Conservation (phyloP, 2,329 filamentous ascomycete species). For the Fusarium sp. region DNA sequence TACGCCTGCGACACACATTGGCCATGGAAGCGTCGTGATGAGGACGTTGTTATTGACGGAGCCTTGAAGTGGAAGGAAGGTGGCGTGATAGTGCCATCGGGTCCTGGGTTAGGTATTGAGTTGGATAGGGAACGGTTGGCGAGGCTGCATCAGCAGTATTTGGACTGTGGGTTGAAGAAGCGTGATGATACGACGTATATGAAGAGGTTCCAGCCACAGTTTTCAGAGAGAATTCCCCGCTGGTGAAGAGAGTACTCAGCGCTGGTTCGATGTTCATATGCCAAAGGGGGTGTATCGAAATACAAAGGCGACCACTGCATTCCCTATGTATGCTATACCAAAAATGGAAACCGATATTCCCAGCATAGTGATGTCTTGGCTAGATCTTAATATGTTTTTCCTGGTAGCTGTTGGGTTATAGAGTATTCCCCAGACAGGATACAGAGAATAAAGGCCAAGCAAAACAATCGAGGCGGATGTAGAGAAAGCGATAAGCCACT, state of each 20-base stretch:
- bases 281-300: no score
- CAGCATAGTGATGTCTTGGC: no score
- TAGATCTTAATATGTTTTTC: no score
- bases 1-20: constrained; percentile 59
- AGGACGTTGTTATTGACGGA: constrained; percentile 55
- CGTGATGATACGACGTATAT: constrained; percentile 54
- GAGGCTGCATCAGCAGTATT: constrained; percentile 52
- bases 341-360: no score
- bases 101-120: constrained; percentile 52
- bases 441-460: no score
- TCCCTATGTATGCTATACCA: no score
- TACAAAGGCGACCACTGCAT: no score
- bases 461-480: no score
- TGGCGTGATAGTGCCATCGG: constrained; percentile 50
- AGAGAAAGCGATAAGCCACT: no score
- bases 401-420: no score
- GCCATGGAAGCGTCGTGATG: constrained; percentile 57
- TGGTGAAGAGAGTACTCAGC: constrained; percentile 40
- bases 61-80: constrained; percentile 53
- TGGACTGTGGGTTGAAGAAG: constrained; percentile 52
- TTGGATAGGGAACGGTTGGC: constrained; percentile 52
- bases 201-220: constrained; percentile 50
- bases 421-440: no score
- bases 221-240: constrained; percentile 49
- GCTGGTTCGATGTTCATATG: no score